These are phyloP conservation scores for Dendrobium chrysotoxum DNA, from an alignment of 106 monocot genomes.

Conservation along the genomic window DNA sequence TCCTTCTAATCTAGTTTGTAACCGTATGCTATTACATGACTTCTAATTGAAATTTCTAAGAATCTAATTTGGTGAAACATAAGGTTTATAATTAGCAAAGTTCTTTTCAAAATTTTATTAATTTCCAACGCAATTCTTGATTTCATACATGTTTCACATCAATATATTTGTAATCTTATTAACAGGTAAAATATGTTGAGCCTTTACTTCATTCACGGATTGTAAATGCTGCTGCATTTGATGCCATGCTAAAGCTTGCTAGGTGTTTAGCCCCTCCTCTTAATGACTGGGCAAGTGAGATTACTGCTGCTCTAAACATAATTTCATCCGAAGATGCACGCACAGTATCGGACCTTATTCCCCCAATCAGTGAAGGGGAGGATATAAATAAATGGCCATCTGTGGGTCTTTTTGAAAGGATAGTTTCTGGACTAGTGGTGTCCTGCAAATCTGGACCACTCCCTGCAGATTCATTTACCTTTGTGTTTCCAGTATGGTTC, in stretches of 20 bases:
- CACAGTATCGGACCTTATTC: conserved; percentile 37
- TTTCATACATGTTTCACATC: too few relatives aligned
- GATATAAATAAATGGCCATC: conserved; percentile 33
- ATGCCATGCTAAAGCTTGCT: conserved; percentile 62
- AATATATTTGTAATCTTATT: conserved; percentile 10
- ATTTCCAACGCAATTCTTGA: too few relatives aligned
- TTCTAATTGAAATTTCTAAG: too few relatives aligned
- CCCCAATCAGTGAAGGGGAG: conserved; percentile 27
- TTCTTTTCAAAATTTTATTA: too few relatives aligned
- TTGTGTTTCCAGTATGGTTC: conserved; percentile 74
- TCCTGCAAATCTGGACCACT: conserved; percentile 83
- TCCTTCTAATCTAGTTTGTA: too few relatives aligned
- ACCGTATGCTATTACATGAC: too few relatives aligned
- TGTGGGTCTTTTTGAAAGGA: conserved; percentile 59
- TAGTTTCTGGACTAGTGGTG: conserved; percentile 44
- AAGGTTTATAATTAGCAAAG: too few relatives aligned
- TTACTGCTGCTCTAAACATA: conserved; percentile 73
- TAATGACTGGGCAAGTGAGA: conserved; percentile 75
- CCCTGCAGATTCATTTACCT: conserved; percentile 95
- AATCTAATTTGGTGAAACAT: too few relatives aligned
- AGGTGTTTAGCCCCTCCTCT: conserved; percentile 83
- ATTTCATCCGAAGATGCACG: conserved; percentile 39
- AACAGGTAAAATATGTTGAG: conserved; percentile 73
- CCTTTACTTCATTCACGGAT: conserved; percentile 75
- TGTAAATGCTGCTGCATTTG: conserved; percentile 79